Percentiles rank a stretch among this genome's conserved stretches.
Evolutionary conservation across 495 filamentous ascomycete genomes (phyloP).

Genomic region (Annulohypoxylon moriforme): DNA sequence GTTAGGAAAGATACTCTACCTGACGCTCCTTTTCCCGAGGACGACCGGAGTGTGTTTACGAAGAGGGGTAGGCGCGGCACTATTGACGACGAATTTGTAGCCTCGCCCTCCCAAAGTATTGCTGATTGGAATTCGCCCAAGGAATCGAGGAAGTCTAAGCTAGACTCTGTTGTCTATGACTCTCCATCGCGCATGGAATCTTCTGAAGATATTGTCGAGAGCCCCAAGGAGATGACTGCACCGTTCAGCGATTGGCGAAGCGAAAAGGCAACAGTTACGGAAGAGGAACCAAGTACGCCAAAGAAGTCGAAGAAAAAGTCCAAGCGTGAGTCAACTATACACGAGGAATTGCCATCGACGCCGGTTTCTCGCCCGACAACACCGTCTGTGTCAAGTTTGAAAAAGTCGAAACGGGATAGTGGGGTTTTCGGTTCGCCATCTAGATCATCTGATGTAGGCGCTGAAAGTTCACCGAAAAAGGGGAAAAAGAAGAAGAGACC

Average conservation of each 20-base stretch:
- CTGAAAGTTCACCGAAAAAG: conserved; percentile 35
- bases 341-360: conserved; percentile 28
- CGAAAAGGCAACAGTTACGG: conserved; percentile 17
- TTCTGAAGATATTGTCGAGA: conserved; percentile 26
- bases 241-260: conserved; percentile 23
- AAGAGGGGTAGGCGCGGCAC: conserved; percentile 22
- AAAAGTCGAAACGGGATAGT: conserved; percentile 49
- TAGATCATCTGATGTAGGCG: conserved; percentile 24
- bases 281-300: conserved; percentile 34
- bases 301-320: conserved; percentile 42
- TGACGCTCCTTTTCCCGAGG: conserved; percentile 11
- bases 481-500: conserved; percentile 38
- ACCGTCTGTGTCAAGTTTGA: conserved; percentile 41
- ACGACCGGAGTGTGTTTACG: conserved; percentile 6
- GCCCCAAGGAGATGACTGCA: conserved; percentile 31
- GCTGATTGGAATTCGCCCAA: conserved; percentile 20
- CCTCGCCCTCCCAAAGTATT: neutral
- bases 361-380: conserved; percentile 35
- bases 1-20: conserved; percentile 5
- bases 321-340: conserved; percentile 18
- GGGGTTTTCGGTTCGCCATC: conserved; percentile 38
- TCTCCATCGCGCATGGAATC: conserved; percentile 40
- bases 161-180: conserved; percentile 42
- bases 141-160: conserved; percentile 22
- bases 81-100: conserved; percentile 26